A percentile compares a stretch with the other conserved stretches of the same genome.
Evolutionary conservation across 495 filamentous ascomycete species (phyloP).

Genomic region (Lasiosphaeria miniovina): DNA sequence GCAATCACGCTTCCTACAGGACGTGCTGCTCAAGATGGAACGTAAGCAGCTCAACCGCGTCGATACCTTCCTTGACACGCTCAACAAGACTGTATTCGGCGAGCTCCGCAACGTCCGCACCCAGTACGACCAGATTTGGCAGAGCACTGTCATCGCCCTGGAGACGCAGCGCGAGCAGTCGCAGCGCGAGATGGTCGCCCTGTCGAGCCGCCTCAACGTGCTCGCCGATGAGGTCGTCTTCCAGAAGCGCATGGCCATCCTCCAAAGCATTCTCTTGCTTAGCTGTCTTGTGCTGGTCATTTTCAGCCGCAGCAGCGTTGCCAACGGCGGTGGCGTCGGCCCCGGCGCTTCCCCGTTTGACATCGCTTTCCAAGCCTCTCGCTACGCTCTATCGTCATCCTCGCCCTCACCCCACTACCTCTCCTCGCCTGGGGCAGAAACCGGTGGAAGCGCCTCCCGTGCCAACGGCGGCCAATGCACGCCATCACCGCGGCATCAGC

Average conservation of each 20-base stretch:
- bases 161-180: constrained; percentile 80
- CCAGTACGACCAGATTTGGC: constrained; percentile 96
- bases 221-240: constrained; percentile 93
- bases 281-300: constrained; percentile 85
- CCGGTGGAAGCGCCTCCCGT: too few species aligned
- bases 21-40: constrained; percentile 88
- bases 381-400: neutral
- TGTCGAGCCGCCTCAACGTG: constrained; percentile 77
- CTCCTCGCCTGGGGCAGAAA: too few species aligned
- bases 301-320: constrained; percentile 54
- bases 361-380: neutral
- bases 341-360: neutral
- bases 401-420: neutral
- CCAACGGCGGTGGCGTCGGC: constrained; percentile 5
- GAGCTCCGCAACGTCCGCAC: constrained; percentile 76
- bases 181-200: constrained; percentile 72
- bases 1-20: constrained; percentile 85
- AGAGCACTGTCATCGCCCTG: constrained; percentile 86
- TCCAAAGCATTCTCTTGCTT: constrained; percentile 82
- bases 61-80: constrained; percentile 70
- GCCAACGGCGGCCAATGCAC: too few species aligned
- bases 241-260: constrained; percentile 89
- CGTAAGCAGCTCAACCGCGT: constrained; percentile 83
- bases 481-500: too few species aligned
- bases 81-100: constrained; percentile 83